Base-by-base conservation (phyloP, 2,329 filamentous ascomycete genomes). In the Colletotrichum sp. region DNA sequence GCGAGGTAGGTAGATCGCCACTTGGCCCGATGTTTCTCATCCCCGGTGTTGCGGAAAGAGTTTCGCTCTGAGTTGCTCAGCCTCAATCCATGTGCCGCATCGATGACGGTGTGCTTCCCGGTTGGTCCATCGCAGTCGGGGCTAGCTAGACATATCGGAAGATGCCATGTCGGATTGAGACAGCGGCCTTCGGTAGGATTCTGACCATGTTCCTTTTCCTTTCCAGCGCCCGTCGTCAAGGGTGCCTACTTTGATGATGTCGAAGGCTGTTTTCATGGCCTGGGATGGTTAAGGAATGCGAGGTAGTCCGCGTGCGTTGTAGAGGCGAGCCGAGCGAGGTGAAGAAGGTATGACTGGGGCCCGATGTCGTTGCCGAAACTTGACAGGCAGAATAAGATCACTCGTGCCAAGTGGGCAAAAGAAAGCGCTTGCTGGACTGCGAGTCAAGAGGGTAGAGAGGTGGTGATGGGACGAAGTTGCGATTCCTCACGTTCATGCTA, bases 41-140 rank as follows among this genome's bases (percentile, higher is more conserved):
- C 60, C 57, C 28, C 34, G 16, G 26, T 32, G 59, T 65, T 52
- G 70, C 74, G 65, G 30, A 76, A 49, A 76, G 65, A 74, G 74
- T 76, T 76, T 74, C 52, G 71, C 28, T 57, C 36, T 26, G 36
- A 65, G 71, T 49, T 76, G 64, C 74, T 76, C 74, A 76, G 74
- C 74, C 74, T 69, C 74, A 60, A 30, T 74, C 26, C 44, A 60
- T 59, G 44, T 49, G 36, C 44, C n/a, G 44, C 59, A 60, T 60
- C 59, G 59, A 39, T 63, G 57, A 52, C 59, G 65, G 60, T 36
- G 59, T 36, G 68, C 39, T 16, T 57, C 26, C 68, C 21, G 30
- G 21, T 55, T 63, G 68, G 34, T 24, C 57, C 12, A 34, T 32
- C 36, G 39, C 49, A 13, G 8, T 13, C 6, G 9, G n/a, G 5